phyloP scores from a whole-genome alignment of 352 stramenopile genomes.

The Pythium biforme region DNA sequence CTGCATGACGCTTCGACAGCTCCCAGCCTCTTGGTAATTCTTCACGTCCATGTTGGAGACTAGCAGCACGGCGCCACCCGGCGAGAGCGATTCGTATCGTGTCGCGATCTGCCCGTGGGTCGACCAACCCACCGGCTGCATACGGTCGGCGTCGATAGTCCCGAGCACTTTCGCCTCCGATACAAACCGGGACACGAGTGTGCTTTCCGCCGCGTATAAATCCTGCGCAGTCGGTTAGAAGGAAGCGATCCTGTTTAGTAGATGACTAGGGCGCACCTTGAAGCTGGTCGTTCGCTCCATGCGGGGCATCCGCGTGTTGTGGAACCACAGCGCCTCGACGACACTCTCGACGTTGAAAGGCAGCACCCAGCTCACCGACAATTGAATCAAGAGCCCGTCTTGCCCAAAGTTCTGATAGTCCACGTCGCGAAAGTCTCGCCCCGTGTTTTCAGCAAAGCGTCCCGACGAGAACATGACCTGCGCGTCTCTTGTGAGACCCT shows the following conservation, averaged over 20 bases:
- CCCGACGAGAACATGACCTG: background rate
- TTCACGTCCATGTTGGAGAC: conserved; percentile 2
- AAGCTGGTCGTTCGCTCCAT: background rate
- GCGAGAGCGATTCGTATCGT: background rate
- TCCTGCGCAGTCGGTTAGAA: background rate
- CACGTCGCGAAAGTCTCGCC: background rate
- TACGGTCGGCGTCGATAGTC: background rate
- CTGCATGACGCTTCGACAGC: background rate
- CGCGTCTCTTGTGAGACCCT: background rate
- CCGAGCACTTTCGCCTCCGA: conserved; percentile 2
- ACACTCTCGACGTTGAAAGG: background rate
- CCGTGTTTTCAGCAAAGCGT: background rate
- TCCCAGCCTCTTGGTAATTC: background rate
- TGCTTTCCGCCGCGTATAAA: background rate
- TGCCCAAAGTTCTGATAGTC: background rate
- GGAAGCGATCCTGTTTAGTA: no score
- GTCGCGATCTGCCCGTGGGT: conserved; percentile 6
- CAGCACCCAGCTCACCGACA: conserved; percentile 3
- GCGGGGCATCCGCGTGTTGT: background rate
- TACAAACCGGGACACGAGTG: conserved; percentile 1
- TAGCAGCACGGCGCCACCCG: background rate
- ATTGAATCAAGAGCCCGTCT: background rate
- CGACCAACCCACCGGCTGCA: background rate
- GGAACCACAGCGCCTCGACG: conserved; percentile 5
- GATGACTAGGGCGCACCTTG: background rate